phyloP scores from a whole-genome alignment of 495 filamentous ascomycete species.

The Hypoxylon subgilvum region DNA sequence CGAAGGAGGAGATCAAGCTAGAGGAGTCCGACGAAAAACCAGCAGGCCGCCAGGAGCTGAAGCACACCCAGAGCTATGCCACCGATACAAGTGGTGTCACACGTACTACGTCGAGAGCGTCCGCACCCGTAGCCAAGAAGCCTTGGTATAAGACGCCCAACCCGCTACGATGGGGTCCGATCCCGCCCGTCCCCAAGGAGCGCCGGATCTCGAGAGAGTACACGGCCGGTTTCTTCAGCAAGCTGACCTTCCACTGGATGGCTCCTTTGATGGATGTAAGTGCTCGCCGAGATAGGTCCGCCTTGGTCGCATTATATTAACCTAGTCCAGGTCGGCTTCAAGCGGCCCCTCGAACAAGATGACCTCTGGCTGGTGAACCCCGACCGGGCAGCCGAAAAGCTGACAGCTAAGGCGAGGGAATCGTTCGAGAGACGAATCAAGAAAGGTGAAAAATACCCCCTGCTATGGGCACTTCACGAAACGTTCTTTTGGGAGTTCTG shows the following conservation, averaged over 20 bases:
- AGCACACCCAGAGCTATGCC: slow-evolving; percentile 50
- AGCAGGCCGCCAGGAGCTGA: slow-evolving; percentile 41
- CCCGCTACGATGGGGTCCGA: slow-evolving; percentile 64
- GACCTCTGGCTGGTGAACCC: slow-evolving; percentile 92
- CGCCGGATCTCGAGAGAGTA: slow-evolving; percentile 62
- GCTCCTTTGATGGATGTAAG: slow-evolving; percentile 69
- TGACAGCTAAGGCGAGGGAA: slow-evolving; percentile 67
- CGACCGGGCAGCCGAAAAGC: slow-evolving; percentile 67
- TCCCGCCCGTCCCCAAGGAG: slow-evolving; percentile 66
- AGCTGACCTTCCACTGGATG: slow-evolving; percentile 72
- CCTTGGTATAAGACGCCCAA: slow-evolving; percentile 68
- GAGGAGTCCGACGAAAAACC: slow-evolving; percentile 38
- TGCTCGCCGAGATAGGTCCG: slow-evolving; percentile 5
- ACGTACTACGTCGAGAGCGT: slow-evolving; percentile 32
- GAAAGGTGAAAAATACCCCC: slow-evolving; percentile 72
- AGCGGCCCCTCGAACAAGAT: slow-evolving; percentile 78
- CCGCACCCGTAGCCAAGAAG: slow-evolving; percentile 46
- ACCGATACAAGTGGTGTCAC: slow-evolving; percentile 53
- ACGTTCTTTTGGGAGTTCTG: slow-evolving; percentile 86
- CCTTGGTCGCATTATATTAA: slow-evolving; percentile 6
- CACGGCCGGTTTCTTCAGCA: slow-evolving; percentile 64
- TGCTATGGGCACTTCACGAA: slow-evolving; percentile 83
- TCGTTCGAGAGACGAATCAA: slow-evolving; percentile 70
- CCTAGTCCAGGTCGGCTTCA: slow-evolving; percentile 69
- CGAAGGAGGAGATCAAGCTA: slow-evolving; percentile 38